Evolutionary conservation across 345 rosid species (phyloP), one percentile per base, ranked within the genome.

Genomic region (Nasturtium officinale): DNA sequence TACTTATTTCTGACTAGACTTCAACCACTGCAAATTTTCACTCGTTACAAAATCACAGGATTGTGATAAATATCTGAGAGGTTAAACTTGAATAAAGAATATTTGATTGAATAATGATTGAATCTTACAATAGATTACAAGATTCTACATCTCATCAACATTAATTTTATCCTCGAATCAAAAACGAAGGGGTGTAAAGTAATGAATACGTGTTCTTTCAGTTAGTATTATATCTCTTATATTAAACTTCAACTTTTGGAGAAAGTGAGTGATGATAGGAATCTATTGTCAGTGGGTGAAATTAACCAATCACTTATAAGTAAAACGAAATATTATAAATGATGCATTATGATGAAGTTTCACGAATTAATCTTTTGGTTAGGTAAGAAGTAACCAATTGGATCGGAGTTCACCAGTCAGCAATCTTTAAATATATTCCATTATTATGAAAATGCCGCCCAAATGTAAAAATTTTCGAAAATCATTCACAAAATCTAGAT

Each of bases 281-380:
- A 50, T 67, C 51, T 75, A 10, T 61, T 42, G 63, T 29, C 57
- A 75, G 70, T 76, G 58, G 70, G 25, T 69, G 79, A 42, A 45
- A 46, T 61, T 61, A 53, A 61, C 17, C 65, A 69, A 76, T 45
- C 79, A 76, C 57, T 76, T 61, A 18, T 33, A 43, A 20, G 17
- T 69, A 53, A 43, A 61, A 33, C 8, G 8, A 50, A 38, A 33
- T 55, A 53, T 53, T 76, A 10, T 12, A 61, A 26, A 7, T 9
- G 6, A 61, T 32, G 35, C 46, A 68, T 53, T 17, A 75, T 68
- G 63, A 75, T 75, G 25, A 23, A 2, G 65, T 61, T 75, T 55
- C 65, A 75, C 74, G 68, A 53, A 43, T 76, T 61, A 68, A 43
- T 61, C 51, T 61, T 74, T 68, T 76, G 65, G 50, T 76, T 76